Evolutionary conservation across 1,139 yeast genomes (phyloP), one percentile per base, ranked within the genome.

Genomic region (Pichia sp.): DNA sequence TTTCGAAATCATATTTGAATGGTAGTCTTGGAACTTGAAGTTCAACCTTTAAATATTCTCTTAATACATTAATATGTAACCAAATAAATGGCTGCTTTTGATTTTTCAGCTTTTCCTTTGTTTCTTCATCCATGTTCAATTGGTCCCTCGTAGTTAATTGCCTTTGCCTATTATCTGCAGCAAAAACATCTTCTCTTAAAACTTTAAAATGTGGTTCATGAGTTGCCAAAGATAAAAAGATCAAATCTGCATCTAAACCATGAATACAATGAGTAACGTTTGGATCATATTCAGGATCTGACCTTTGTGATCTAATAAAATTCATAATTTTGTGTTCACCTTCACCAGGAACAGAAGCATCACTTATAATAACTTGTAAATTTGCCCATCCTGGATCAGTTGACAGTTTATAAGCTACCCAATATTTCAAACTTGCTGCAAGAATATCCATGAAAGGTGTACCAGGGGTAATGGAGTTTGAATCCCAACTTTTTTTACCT

Each of bases 271-370:
- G 98, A 34, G 84, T 77, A 2, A 89, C 82, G 61, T 93, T 91
- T 30, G 96, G 91, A 54, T 84, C 74, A 61, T 89, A 88, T 57
- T 76, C 84, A 1, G 91, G 83, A 54, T 84, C 89, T 36, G 88
- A 78, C 59, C 95, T 75, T 63, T 84, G 86, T 39, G 81, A 72
- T 54, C 98, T 77, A 52, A 93, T 84, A 57, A 83, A 88, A 52
- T 84, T 84, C 98, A 91, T 93, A 53, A 91, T 82, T 61, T 91
- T 91, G 68, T 91, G 99, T 64, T 91, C 99, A 58, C 99, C 99
- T 68, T 91, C 99, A 45, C 99, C 99, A 1, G 99, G 98, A 11
- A 89, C 97, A 25, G 94, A 91, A 38, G 95, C 96, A 53, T 94
- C 99, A 58, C 95, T 84, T 38, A 91, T 77, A 30, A 91, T 77